phyloP scores from a whole-genome alignment of 2,329 filamentous ascomycete genomes.

The Bipolaris oryzae region DNA sequence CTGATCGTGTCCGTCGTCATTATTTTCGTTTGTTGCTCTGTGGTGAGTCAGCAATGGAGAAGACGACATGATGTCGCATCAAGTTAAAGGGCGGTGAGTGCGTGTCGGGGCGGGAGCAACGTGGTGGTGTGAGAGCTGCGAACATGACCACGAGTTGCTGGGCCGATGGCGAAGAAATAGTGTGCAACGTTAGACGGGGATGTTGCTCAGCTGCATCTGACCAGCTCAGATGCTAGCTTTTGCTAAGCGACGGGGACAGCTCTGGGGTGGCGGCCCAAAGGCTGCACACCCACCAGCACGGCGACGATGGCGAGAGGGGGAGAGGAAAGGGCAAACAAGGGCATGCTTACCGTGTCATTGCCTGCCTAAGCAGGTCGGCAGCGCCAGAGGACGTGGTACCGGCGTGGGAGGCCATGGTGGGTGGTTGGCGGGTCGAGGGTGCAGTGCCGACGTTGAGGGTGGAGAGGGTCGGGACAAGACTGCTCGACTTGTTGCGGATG shows the following conservation, averaged over 20 bases:
- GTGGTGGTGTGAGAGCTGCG: conserved; percentile 6
- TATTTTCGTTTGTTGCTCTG: conserved; percentile 68
- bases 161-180: conserved; percentile 26
- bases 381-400: conserved; percentile 57
- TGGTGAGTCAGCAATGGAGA: conserved; percentile 45
- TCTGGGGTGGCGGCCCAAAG: not conserved
- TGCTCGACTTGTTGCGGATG: conserved; percentile 48
- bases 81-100: conserved; percentile 16
- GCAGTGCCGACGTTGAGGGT: conserved; percentile 39
- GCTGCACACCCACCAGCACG: not conserved
- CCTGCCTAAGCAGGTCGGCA: conserved; percentile 64
- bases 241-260: conserved; percentile 25
- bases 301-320: not conserved
- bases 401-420: conserved; percentile 42
- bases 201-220: conserved; percentile 19
- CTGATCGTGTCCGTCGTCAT: conserved; percentile 73
- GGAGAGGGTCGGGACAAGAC: conserved; percentile 55
- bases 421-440: conserved; percentile 36
- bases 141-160: not conserved
- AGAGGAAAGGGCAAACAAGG: not conserved
- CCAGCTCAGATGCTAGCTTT: conserved; percentile 13
- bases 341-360: conserved; percentile 61
- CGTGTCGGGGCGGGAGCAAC: not conserved
- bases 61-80: conserved; percentile 32
- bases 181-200: conserved; percentile 36